phyloP scores from a whole-genome alignment of 2,329 filamentous ascomycete genomes.

The Periconia digitata region DNA sequence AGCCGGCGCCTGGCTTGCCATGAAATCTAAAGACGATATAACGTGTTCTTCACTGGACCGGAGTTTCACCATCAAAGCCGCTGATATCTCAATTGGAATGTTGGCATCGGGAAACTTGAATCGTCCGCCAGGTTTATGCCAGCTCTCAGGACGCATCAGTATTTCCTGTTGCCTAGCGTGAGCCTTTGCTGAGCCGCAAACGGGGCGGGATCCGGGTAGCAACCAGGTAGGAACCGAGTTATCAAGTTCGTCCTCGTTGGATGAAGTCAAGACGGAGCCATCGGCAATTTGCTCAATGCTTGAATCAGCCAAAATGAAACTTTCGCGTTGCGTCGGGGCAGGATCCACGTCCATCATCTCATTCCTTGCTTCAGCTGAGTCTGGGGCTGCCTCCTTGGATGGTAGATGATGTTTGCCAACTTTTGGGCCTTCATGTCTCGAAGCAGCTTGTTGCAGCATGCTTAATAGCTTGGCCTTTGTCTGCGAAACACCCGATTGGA shows the following conservation, averaged over 20 bases:
- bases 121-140: conserved; percentile 37
- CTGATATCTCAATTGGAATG: conserved; percentile 40
- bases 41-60: background rate
- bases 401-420: no score
- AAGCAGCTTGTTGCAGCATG: background rate
- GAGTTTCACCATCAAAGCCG: conserved; percentile 10
- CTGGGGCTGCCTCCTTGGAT: no score
- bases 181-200: conserved; percentile 1
- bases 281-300: background rate
- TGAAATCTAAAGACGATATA: background rate
- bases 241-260: conserved; percentile 1
- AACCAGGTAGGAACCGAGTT: conserved; percentile 2
- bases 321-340: conserved; percentile 4
- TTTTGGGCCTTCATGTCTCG: no score
- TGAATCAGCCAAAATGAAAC: background rate
- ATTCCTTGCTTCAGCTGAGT: no score
- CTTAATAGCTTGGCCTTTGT: background rate
- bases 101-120: conserved; percentile 39
- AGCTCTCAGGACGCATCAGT: background rate
- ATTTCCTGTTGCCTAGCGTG: background rate
- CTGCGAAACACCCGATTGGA: background rate
- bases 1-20: no score
- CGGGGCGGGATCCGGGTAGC: background rate
- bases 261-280: background rate
- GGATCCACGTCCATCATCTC: no score